phyloP scores from a whole-genome alignment of 2,329 filamentous ascomycete species.

The Ceratocystis eucalypticola region DNA sequence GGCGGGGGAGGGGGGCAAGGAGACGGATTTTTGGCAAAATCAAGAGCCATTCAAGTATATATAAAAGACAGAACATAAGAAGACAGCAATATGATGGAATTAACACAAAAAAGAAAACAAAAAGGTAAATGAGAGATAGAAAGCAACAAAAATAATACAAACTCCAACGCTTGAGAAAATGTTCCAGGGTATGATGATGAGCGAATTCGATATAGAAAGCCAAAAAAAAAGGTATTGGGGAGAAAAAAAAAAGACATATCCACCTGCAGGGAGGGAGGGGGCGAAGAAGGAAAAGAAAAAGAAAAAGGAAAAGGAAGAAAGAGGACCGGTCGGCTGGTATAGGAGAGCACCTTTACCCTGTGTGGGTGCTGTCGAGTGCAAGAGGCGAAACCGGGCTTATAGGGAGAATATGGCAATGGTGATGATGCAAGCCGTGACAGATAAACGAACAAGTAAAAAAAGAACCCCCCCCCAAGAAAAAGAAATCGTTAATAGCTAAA shows the following conservation, averaged over 20 bases:
- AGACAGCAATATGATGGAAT: background rate
- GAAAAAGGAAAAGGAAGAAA: background rate
- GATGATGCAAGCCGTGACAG: too few relatives aligned
- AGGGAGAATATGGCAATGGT: background rate
- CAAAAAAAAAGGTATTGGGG: background rate
- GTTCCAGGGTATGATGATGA: conserved; percentile 16
- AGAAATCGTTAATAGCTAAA: conserved; percentile 42
- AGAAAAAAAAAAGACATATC: background rate
- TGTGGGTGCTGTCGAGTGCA: background rate
- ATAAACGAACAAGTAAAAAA: conserved; percentile 1
- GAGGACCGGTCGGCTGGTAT: background rate
- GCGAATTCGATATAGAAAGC: background rate
- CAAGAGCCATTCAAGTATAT: background rate
- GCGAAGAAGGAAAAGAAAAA: background rate
- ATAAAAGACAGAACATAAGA: background rate
- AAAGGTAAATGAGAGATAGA: background rate
- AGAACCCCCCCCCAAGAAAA: background rate
- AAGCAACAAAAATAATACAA: background rate
- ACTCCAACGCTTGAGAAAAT: conserved; percentile 9
- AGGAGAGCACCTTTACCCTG: background rate
- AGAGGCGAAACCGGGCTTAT: too few relatives aligned
- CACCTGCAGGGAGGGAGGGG: background rate
- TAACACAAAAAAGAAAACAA: background rate
- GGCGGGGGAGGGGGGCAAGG: too few relatives aligned
- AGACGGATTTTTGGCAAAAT: too few relatives aligned